Evolutionary conservation across 352 stramenopile species (phyloP).

Genomic region (Globisporangium middletonii): DNA sequence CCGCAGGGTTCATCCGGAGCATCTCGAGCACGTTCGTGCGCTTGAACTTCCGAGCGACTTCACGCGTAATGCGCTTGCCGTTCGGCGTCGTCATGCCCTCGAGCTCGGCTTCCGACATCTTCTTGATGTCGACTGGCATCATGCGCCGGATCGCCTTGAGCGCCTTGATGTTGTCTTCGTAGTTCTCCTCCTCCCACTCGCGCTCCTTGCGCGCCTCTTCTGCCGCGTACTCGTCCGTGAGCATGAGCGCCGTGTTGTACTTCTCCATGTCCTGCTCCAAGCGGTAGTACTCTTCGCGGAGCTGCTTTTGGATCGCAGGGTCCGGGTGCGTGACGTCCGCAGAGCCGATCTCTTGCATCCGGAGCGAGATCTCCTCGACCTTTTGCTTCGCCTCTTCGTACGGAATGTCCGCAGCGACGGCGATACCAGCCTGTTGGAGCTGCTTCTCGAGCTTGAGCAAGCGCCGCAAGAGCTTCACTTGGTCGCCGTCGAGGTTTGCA

Average conservation of each 20-base stretch:
- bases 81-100: conserved; percentile 60
- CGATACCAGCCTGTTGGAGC: conserved; percentile 78
- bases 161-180: conserved; percentile 79
- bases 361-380: conserved; percentile 85
- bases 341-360: conserved; percentile 91
- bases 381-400: conserved; percentile 91
- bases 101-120: conserved; percentile 86
- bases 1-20: conserved; percentile 78
- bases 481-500: conserved; percentile 65
- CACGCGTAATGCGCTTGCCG: conserved; percentile 67
- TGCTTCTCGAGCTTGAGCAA: conserved; percentile 83
- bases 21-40: conserved; percentile 90
- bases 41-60: conserved; percentile 89
- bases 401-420: conserved; percentile 89
- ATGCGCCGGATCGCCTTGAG: conserved; percentile 87
- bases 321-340: conserved; percentile 87
- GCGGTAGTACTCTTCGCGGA: conserved; percentile 91
- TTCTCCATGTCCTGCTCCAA: conserved; percentile 94
- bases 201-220: conserved; percentile 88
- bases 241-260: conserved; percentile 89
- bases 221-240: conserved; percentile 90
- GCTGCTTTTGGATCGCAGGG: conserved; percentile 65
- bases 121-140: conserved; percentile 91
- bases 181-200: conserved; percentile 91
- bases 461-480: conserved; percentile 73